Base-by-base conservation (phyloP, 306 rosid genomes). In the Geum urbanum region DNA sequence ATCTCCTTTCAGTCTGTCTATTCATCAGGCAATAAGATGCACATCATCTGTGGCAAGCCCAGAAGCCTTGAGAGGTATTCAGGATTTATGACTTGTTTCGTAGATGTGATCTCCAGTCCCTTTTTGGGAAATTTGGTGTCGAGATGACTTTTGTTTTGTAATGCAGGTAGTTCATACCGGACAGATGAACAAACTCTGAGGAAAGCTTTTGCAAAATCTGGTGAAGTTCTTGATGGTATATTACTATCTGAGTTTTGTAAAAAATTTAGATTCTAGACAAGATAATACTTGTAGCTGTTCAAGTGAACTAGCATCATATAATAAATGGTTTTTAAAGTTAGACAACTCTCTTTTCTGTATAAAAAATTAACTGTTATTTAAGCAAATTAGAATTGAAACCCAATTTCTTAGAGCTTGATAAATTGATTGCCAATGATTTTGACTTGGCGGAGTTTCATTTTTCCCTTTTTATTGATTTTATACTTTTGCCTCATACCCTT, bases 181-280 rank as follows among this genome's bases (percentile, higher is more conserved):
- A 84, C 95, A 4, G 97, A 91, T 63, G 92, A 94, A 59, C 86
- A 84, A 39, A 69, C 83, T 66, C 73, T 94, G 79, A 83, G 71
- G 77, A 94, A 87, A 48, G 88, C 92, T 7, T 90, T 90, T 78
- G 54, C 80, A 4, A 88, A 81, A 69, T 94, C 89, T 44, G 99
- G 97, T 24, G 83, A 91, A 22, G 80, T 94, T 75, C 63, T 85
- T 65, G 96, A 90, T 61, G 99, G 99, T 94, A 71, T 65, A 63
- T 54, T 19, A n/a, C 14, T 40, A 12, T 35, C 44, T 45, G 72
- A 44, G 2, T 20, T 32, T 5, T 27, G 63, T 12, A 27, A 35
- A 5, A 13, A 22, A 11, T 56, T 18, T 12, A 51, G 8, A 24
- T 47, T 27, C 57, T 47, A 58, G 67, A 45, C 8, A n/a, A 57